Evolutionary conservation across 2,329 filamentous ascomycete species (phyloP).

Genomic region (Fusarium buharicum): DNA sequence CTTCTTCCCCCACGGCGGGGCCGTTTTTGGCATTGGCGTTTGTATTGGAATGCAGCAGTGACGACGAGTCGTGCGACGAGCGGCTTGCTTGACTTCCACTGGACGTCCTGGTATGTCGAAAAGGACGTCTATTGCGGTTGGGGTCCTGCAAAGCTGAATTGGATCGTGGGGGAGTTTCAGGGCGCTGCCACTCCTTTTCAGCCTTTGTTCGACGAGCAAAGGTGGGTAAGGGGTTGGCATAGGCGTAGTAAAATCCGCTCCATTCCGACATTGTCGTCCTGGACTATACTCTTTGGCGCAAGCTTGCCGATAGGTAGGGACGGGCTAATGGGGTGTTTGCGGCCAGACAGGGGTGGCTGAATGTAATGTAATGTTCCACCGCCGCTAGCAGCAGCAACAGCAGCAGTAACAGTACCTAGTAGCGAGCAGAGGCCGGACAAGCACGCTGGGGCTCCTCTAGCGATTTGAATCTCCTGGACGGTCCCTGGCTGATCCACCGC

Average conservation of each 20-base stretch:
- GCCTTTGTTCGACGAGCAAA: conserved; percentile 37
- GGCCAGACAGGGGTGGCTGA: conserved; percentile 37
- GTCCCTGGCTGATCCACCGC: conserved; percentile 33
- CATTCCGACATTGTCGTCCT: conserved; percentile 48
- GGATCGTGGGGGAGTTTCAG: conserved; percentile 36
- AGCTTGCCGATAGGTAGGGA: conserved; percentile 37
- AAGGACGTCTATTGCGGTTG: conserved; percentile 33
- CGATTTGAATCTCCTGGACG: conserved; percentile 13
- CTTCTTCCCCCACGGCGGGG: conserved; percentile 45
- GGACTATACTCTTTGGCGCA: conserved; percentile 45
- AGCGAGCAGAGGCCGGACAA: too few species aligned
- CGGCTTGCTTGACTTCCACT: conserved; percentile 45
- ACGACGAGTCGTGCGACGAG: conserved; percentile 46
- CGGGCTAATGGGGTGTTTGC: conserved; percentile 26
- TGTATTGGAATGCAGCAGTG: conserved; percentile 43
- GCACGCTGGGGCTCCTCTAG: conserved; percentile 9
- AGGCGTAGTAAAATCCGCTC: conserved; percentile 47
- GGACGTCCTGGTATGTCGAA: conserved; percentile 41
- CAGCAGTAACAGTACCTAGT: too few species aligned
- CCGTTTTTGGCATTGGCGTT: conserved; percentile 34
- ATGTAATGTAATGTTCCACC: conserved; percentile 31
- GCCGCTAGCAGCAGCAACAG: conserved; percentile 24
- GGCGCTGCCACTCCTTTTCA: conserved; percentile 46
- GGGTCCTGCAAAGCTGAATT: conserved; percentile 36
- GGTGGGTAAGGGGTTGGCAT: conserved; percentile 48